Conservation (phyloP, 2,329 filamentous ascomycete genomes). For the Cordyceps pruinosa region DNA sequence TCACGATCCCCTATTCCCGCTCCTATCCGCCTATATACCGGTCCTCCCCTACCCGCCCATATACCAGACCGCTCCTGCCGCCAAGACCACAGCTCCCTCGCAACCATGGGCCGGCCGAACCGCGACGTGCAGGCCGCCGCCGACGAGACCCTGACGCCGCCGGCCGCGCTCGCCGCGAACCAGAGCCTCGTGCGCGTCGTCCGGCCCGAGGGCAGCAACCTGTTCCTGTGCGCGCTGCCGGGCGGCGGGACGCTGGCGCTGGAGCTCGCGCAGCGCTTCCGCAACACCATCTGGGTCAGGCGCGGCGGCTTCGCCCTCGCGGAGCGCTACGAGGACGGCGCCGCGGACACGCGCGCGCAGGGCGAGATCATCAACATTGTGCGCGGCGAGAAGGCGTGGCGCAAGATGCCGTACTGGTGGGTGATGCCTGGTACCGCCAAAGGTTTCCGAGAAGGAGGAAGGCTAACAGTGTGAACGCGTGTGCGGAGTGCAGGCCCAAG, state of each 20-base stretch:
- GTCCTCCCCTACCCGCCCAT: neutral
- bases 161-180: constrained; percentile 50
- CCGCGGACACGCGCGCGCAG: constrained; percentile 53
- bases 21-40: too few relatives aligned
- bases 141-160: constrained; percentile 59
- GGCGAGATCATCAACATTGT: constrained; percentile 94
- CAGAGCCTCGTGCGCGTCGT: constrained; percentile 70
- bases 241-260: constrained; percentile 60
- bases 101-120: constrained; percentile 43
- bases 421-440: too few relatives aligned
- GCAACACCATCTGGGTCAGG: constrained; percentile 90
- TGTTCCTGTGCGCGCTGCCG: constrained; percentile 74
- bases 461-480: neutral
- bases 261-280: constrained; percentile 78
- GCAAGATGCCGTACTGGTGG: constrained; percentile 82
- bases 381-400: constrained; percentile 83
- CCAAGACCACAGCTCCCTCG: neutral
- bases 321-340: constrained; percentile 56
- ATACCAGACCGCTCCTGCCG: neutral
- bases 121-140: constrained; percentile 71
- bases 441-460: neutral
- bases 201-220: constrained; percentile 80
- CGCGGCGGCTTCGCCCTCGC: constrained; percentile 81
- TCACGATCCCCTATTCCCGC: too few relatives aligned
- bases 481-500: constrained; percentile 55